Base-by-base conservation (phyloP, 768 basidiomycete genomes). In the Crucibulum laeve region DNA sequence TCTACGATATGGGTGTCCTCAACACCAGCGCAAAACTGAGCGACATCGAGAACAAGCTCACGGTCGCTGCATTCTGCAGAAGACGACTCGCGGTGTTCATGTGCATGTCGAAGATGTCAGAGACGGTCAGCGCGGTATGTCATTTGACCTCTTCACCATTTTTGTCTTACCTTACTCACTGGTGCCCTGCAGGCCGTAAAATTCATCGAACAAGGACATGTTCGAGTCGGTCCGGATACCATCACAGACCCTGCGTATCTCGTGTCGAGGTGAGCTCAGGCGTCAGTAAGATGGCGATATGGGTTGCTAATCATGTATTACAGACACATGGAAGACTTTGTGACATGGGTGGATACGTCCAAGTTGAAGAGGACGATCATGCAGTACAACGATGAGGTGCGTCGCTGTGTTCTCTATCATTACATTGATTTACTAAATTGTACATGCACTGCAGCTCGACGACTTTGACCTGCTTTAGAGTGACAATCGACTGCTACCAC, bases 251-350 rank as follows among this genome's bases (percentile, higher is more conserved):
- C 96, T 2, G 96, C 94, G 1, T 96, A 84, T 69, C 76, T 99
- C 40, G 92, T 99, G 46, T 95, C 91, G 30, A 74, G 90, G 89
- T 83, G 53, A 23, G 73, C 44, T 37, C 26, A 38, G 18, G 10
- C 6, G 36, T n/a, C 2, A 28, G 14, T 41, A 19, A 38, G 19
- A 21, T 13, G 34, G 23, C 28, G 32, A 25, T 52, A 28, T 45
- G 35, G 11, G 40, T 26, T 44, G 45, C 17, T 36, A 38, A 23
- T 47, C 28, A 24, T 11, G 34, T 40, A 19, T 19, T 41, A 39
- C 48, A 90, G 95, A 55, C 88, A 92, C 52, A 94, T 96, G 93
- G 93, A 98, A 59, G 96, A 99, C 74, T 99, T 94, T 65, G 91
- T 98, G 35, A 99, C 96, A 25, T 99, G 96, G 96, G 94, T 98